These are phyloP conservation scores for Penicillium sp. DNA, from an alignment of 2,329 filamentous ascomycete genomes.

Conservation along the genomic window DNA sequence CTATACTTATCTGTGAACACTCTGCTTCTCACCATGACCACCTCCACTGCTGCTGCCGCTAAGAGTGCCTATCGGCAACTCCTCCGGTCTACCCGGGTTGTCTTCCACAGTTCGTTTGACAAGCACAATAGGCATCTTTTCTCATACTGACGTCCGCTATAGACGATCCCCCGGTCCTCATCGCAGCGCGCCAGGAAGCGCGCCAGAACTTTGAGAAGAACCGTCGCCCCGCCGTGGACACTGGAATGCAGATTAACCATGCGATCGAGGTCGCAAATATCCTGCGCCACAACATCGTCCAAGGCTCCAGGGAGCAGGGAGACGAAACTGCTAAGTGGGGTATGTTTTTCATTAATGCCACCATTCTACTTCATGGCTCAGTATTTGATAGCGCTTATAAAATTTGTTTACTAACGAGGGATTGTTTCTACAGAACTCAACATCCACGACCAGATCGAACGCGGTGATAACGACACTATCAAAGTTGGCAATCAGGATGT, in stretches of 20 bases:
- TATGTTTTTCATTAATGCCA: slow-evolving; percentile 12
- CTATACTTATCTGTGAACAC: neutral
- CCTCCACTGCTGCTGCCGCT: slow-evolving; percentile 53
- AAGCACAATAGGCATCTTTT: neutral
- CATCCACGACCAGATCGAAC: slow-evolving; percentile 88
- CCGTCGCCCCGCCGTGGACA: slow-evolving; percentile 57
- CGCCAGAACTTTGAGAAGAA: slow-evolving; percentile 71
- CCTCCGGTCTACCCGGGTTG: slow-evolving; percentile 74
- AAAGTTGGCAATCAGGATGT: slow-evolving; percentile 55
- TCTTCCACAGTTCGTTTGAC: slow-evolving; percentile 67
- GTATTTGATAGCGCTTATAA: too few relatives aligned
- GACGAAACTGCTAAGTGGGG: slow-evolving; percentile 38
- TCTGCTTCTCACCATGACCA: slow-evolving; percentile 19
- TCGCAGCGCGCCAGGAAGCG: slow-evolving; percentile 69
- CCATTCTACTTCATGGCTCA: neutral
- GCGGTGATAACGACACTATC: slow-evolving; percentile 88
- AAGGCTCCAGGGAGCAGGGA: slow-evolving; percentile 57
- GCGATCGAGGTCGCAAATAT: slow-evolving; percentile 80
- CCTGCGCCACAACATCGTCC: slow-evolving; percentile 79
- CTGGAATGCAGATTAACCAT: slow-evolving; percentile 66
- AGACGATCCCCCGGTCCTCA: slow-evolving; percentile 70
- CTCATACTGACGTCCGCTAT: slow-evolving; percentile 7
- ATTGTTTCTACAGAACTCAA: slow-evolving; percentile 61
- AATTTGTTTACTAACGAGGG: slow-evolving; percentile 2
- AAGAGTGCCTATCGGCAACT: slow-evolving; percentile 76